Evolutionary conservation across 768 basidiomycete species (phyloP).

Genomic region (Mycena floridula): DNA sequence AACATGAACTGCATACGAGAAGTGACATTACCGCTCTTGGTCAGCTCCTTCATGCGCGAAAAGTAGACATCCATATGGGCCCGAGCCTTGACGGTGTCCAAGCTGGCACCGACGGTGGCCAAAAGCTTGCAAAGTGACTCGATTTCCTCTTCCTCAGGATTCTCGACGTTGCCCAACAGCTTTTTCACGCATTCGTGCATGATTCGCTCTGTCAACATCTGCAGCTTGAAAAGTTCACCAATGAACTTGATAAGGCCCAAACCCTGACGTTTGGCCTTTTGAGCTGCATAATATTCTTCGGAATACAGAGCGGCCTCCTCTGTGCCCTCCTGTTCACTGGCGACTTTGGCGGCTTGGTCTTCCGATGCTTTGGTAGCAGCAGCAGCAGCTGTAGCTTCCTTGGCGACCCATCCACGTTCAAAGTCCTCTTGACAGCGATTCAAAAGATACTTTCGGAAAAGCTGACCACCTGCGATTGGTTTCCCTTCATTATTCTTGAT

Average conservation of each 20-base stretch:
- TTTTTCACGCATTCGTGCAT: constrained; percentile 99
- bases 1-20: constrained; percentile 95
- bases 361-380: constrained; percentile 82
- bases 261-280: constrained; percentile 96
- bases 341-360: constrained; percentile 68
- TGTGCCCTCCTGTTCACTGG: constrained; percentile 43
- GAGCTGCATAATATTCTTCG: constrained; percentile 92
- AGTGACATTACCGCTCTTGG: constrained; percentile 67
- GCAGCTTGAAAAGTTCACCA: constrained; percentile 97
- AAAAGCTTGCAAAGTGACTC: constrained; percentile 93
- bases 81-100: constrained; percentile 78
- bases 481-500: constrained; percentile 78
- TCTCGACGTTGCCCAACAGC: constrained; percentile 85
- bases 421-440: constrained; percentile 98
- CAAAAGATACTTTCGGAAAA: constrained; percentile 95
- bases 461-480: constrained; percentile 86
- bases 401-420: constrained; percentile 89
- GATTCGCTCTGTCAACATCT: constrained; percentile 96
- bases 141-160: constrained; percentile 97
- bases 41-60: constrained; percentile 79
- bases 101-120: constrained; percentile 76
- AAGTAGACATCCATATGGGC: constrained; percentile 94
- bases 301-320: constrained; percentile 80
- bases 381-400: constrained; percentile 81
- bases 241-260: constrained; percentile 98